Evolutionary conservation across 768 basidiomycete species (phyloP).

Genomic region (Boletellus emodensis): DNA sequence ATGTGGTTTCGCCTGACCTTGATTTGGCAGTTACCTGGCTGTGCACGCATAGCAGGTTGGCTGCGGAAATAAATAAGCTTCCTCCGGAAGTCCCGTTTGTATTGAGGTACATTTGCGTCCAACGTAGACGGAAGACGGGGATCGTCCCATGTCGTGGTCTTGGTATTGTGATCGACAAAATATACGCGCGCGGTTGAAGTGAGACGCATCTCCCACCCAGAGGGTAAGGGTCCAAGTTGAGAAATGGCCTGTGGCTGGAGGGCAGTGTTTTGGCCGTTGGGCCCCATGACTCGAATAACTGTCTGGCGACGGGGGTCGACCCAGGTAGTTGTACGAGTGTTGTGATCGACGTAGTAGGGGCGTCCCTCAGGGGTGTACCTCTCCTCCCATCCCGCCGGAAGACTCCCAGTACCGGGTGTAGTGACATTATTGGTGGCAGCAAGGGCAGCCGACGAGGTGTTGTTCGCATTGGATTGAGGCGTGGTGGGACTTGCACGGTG

Average conservation of each 20-base stretch:
- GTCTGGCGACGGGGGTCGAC: constrained; percentile 98
- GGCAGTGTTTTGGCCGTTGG: constrained; percentile 81
- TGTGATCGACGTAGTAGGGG: constrained; percentile 99
- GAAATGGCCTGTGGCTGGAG: constrained; percentile 94
- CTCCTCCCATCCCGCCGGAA: constrained; percentile 99
- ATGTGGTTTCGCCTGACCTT: constrained; percentile 98
- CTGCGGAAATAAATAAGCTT: constrained; percentile 99
- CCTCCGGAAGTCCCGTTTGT: constrained; percentile 98
- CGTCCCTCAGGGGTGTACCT: constrained; percentile 97
- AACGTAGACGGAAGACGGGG: constrained; percentile 92
- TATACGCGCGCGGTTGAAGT: constrained; percentile 97
- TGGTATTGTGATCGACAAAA: constrained; percentile 99
- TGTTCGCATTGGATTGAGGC: constrained; percentile 26
- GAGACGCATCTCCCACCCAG: constrained; percentile 99
- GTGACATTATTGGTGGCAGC: constrained; percentile 50
- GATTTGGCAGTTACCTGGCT: constrained; percentile 98
- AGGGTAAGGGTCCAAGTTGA: constrained; percentile 93
- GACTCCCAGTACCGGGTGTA: constrained; percentile 75
- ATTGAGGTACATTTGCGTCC: constrained; percentile 96
- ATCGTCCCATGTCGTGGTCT: constrained; percentile 99
- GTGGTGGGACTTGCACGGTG: constrained; percentile 39
- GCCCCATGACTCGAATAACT: constrained; percentile 94
- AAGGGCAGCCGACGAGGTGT: constrained; percentile 43
- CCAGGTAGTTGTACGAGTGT: constrained; percentile 99
- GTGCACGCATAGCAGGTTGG: constrained; percentile 96